Evolutionary conservation across 1,284 basidiomycete species (phyloP), one percentile per base, ranked within the genome.

Genomic region (Gymnopus androsaceus): DNA sequence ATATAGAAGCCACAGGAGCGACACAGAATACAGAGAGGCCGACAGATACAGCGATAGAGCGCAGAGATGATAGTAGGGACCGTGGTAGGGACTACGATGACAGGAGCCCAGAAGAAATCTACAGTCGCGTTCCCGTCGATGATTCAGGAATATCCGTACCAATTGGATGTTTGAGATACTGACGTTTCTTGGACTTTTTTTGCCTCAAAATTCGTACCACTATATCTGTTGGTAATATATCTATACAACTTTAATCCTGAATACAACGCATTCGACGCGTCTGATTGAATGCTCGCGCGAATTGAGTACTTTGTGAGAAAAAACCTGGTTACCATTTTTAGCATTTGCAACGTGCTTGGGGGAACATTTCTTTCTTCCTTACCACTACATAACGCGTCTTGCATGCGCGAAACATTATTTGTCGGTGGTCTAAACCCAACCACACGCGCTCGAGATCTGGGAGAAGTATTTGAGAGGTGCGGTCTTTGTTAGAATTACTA

Each of bases 391-490:
- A 33, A 41, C 37, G 25, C 23, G n/a, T 23, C 7, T 33, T 17
- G 21, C 23, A 84, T 86, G 87, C 85, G 85, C 65, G 85, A 91
- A 63, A 93, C 93, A 61, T 82, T 94, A 58, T 92, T 93, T 69
- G 92, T 94, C 54, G 89, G 88, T 66, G 92, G 92, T 40, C 94
- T 94, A 68, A 84, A 88, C 64, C 82, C 87, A 21, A 73, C 82
- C 27, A 90, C 90, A 3, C 85, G 90, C 45, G 91, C 91, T 11
- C 80, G 85, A 55, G 92, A 93, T 66, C 81, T 94, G 5, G 92
- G 92, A 0, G 91, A 81, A 67, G 91, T 94, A 71, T 94, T 94
- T 64, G 92, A 94, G 79, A 80, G 88, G 88, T 92, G 67, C 58
- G 81, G 58, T 82, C 21, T 34, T 17, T 44, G 19, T 12, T 31